Evolutionary conservation across 805 yeast species (phyloP).

Genomic region (Pichia ethanolica): DNA sequence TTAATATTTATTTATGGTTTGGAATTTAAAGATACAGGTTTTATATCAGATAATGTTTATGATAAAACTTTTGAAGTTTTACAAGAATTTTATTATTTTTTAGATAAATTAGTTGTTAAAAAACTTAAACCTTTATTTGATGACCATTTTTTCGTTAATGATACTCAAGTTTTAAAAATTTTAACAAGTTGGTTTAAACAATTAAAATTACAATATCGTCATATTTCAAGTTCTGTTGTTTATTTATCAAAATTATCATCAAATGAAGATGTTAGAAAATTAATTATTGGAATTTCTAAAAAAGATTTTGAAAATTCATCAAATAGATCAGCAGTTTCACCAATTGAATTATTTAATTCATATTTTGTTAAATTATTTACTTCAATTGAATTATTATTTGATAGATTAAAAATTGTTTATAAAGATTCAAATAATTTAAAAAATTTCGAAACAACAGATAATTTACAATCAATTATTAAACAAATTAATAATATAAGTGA

Average conservation of each 20-base stretch:
- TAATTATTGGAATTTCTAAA: constrained; percentile 16
- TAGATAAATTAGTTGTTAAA: constrained; percentile 20
- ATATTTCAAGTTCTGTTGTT: constrained; percentile 24
- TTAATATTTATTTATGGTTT: constrained; percentile 24
- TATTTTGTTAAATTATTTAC: constrained; percentile 27
- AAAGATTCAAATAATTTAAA: constrained; percentile 13
- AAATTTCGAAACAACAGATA: constrained; percentile 11
- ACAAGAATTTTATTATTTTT: constrained; percentile 17
- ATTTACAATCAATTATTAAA: constrained; percentile 15
- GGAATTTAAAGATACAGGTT: constrained; percentile 13
- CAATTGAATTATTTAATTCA: constrained; percentile 24
- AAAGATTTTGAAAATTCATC: constrained; percentile 16
- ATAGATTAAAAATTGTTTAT: constrained; percentile 20
- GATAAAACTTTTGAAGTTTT: constrained; percentile 25
- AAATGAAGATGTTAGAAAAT: constrained; percentile 19
- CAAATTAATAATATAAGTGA: constrained; percentile 24
- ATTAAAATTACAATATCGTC: constrained; percentile 20
- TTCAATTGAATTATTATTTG: constrained; percentile 21
- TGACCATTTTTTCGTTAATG: constrained; percentile 23
- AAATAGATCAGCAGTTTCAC: constrained; percentile 22
- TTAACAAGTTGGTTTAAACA: constrained; percentile 22
- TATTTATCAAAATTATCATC: constrained; percentile 24
- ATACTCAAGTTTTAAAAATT: constrained; percentile 18
- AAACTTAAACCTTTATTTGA: constrained; percentile 25
- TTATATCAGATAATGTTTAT: constrained; percentile 18